Conservation (phyloP, 2,329 filamentous ascomycete species). For the Monosporascus sp. region DNA sequence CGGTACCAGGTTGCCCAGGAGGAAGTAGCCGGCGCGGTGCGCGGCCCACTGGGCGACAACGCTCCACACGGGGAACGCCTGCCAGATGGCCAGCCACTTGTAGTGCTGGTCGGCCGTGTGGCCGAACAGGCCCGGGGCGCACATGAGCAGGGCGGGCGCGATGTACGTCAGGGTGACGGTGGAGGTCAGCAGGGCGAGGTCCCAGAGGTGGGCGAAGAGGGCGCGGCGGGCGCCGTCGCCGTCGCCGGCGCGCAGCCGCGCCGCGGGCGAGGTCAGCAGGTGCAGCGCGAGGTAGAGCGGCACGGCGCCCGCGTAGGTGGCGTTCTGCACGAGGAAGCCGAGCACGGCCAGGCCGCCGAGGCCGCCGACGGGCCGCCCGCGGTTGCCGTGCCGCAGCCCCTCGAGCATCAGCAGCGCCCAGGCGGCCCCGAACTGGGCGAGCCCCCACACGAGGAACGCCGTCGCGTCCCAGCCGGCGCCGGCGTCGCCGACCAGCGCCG, state of each 20-base stretch:
- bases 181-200: constrained; percentile 24
- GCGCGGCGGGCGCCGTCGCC: constrained; percentile 14
- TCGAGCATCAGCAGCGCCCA: constrained; percentile 26
- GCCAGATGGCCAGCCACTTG: constrained; percentile 24
- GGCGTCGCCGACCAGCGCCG: constrained; percentile 18
- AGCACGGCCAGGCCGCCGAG: constrained; percentile 16
- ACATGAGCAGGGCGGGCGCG: constrained; percentile 23
- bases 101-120: constrained; percentile 23
- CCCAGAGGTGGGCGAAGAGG: constrained; percentile 25
- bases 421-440: constrained; percentile 22
- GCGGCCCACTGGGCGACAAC: constrained; percentile 16
- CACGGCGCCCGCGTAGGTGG: constrained; percentile 20
- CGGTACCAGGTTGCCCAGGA: constrained; percentile 18
- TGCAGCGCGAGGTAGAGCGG: constrained; percentile 25
- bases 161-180: constrained; percentile 21
- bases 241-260: constrained; percentile 14
- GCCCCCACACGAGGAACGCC: constrained; percentile 21
- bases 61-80: constrained; percentile 19
- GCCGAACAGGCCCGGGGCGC: constrained; percentile 16
- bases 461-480: constrained; percentile 14
- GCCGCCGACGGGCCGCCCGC: constrained; percentile 18
- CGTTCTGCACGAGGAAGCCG: constrained; percentile 21
- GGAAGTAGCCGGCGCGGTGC: constrained; percentile 17
- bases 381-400: constrained; percentile 21
- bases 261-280: constrained; percentile 24